A percentile compares a stretch with the other conserved stretches of the same genome.
phyloP scores from a whole-genome alignment of 2,329 filamentous ascomycete genomes.

The Penicillium sp. region DNA sequence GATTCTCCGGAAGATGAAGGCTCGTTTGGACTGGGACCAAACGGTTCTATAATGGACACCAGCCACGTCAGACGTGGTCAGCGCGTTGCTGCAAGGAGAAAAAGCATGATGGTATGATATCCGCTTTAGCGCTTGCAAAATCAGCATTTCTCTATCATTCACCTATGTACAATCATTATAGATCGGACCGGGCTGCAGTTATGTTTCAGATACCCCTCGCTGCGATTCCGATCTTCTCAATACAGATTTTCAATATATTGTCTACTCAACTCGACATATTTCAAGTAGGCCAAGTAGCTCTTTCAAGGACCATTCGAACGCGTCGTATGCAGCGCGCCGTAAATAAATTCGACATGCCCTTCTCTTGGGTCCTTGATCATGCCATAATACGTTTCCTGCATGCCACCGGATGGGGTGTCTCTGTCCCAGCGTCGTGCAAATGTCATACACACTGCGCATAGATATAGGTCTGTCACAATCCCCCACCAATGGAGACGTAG shows the following conservation, averaged over 20 bases:
- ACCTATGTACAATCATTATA: constrained; percentile 18
- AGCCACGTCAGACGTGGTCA: constrained; percentile 24
- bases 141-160: constrained; percentile 1
- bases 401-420: background rate
- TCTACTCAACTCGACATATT: background rate
- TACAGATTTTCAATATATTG: constrained; percentile 1
- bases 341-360: too few relatives aligned
- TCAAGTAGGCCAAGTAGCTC: background rate
- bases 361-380: background rate
- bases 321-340: background rate
- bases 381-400: background rate
- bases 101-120: constrained; percentile 43
- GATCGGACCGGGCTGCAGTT: constrained; percentile 11
- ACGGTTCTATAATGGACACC: background rate
- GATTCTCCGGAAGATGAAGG: constrained; percentile 15
- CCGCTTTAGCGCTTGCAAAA: background rate
- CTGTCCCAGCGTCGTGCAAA: background rate
- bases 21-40: background rate
- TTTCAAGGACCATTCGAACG: background rate
- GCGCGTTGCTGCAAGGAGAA: constrained; percentile 35
- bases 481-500: background rate
- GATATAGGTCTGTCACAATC: background rate
- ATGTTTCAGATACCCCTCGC: constrained; percentile 25
- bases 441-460: background rate
- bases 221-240: constrained; percentile 1